phyloP scores from a whole-genome alignment of 176 grass and related monocot species.

The Areca catechu region DNA sequence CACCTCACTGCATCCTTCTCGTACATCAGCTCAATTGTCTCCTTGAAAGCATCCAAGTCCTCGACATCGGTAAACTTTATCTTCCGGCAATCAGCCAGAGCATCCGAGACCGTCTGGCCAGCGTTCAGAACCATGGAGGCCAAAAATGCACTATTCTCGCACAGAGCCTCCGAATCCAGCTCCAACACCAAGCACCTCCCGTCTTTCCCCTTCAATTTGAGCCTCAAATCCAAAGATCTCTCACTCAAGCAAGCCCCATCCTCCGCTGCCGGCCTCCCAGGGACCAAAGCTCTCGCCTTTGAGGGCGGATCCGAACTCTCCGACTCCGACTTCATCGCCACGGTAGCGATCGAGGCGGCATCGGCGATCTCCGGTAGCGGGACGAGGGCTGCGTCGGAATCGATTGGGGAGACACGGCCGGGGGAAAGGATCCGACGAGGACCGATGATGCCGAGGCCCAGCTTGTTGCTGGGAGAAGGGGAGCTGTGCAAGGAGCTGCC shows the following conservation, averaged over 20 bases:
- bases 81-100: constrained; percentile 16
- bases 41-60: constrained; percentile 59
- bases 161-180: constrained; percentile 56
- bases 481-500: constrained; percentile 46
- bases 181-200: constrained; percentile 54
- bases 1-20: constrained; percentile 39
- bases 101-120: constrained; percentile 8
- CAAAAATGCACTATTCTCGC: constrained; percentile 61
- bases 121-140: constrained; percentile 36
- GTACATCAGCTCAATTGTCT: constrained; percentile 66
- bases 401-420: constrained; percentile 79
- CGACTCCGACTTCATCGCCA: constrained; percentile 1
- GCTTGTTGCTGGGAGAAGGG: constrained; percentile 42
- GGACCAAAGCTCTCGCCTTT: constrained; percentile 9
- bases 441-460: constrained; percentile 49
- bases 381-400: constrained; percentile 35
- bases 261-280: constrained; percentile 31
- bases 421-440: constrained; percentile 89
- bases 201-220: constrained; percentile 52
- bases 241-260: constrained; percentile 14
- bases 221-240: constrained; percentile 45
- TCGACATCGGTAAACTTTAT: constrained; percentile 60
- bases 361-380: constrained; percentile 4
- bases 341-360: neutral
- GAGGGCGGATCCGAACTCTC: constrained; percentile 9